Evolutionary conservation across 768 basidiomycete species (phyloP).

Genomic region (Lactarius psammicola): DNA sequence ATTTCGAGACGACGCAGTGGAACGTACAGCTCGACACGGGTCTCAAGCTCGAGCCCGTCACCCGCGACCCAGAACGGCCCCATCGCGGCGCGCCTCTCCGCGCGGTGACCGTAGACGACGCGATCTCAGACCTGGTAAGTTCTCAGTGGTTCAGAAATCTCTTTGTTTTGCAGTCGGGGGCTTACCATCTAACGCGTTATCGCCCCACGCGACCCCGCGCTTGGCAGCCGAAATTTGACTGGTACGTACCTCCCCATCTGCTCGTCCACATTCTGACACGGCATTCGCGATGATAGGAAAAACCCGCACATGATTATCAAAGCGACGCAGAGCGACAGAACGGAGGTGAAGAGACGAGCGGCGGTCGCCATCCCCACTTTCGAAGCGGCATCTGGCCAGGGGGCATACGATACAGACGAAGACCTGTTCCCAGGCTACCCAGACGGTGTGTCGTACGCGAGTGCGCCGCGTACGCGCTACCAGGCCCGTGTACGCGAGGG

Average conservation of each 20-base stretch:
- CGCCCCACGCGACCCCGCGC: too few relatives aligned
- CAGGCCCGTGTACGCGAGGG: conserved; percentile 42
- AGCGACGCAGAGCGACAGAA: conserved; percentile 37
- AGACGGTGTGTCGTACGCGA: conserved; percentile 43
- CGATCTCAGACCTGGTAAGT: conserved; percentile 68
- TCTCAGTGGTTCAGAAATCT: not conserved
- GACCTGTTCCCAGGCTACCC: conserved; percentile 47
- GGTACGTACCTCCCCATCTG: conserved; percentile 39
- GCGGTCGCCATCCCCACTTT: conserved; percentile 46
- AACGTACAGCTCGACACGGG: conserved; percentile 20
- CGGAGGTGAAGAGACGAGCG: conserved; percentile 39
- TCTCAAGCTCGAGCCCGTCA: conserved; percentile 10
- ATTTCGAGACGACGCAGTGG: conserved; percentile 37
- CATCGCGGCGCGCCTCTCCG: conserved; percentile 53
- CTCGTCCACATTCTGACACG: not conserved
- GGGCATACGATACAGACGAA: conserved; percentile 10
- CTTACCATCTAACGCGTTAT: not conserved
- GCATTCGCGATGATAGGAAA: conserved; percentile 5
- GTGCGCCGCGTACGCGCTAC: conserved; percentile 45
- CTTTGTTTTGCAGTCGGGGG: too few relatives aligned
- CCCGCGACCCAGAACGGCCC: conserved; percentile 12
- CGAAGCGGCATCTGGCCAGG: conserved; percentile 37
- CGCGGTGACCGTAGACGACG: conserved; percentile 59
- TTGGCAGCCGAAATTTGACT: conserved; percentile 63
- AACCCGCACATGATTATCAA: conserved; percentile 51